These are phyloP conservation scores for Coemansia sp. DNA, from an alignment of 192 early-diverging fungal genomes.

Conservation along the genomic window DNA sequence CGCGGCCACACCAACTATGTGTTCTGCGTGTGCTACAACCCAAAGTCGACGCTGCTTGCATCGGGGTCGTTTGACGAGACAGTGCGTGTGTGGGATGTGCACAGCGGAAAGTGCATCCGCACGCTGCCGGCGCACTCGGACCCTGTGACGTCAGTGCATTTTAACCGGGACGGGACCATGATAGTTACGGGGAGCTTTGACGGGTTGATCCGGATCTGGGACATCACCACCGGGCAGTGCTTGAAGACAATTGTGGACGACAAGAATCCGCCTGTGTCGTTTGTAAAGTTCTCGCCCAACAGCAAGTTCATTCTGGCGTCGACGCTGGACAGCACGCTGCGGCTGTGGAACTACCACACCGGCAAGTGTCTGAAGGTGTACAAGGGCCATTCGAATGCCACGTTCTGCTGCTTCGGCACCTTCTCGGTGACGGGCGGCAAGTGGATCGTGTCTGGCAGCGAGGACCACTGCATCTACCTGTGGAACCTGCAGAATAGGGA, in stretches of 20 bases:
- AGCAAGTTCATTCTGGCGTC: conserved; percentile 97
- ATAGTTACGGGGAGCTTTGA: conserved; percentile 95
- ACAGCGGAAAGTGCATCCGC: conserved; percentile 89
- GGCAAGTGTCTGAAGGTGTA: conserved; percentile 97
- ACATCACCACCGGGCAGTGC: conserved; percentile 95
- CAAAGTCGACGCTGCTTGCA: conserved; percentile 89
- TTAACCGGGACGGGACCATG: conserved; percentile 95
- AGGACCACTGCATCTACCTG: conserved; percentile 92
- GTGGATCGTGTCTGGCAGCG: conserved; percentile 95
- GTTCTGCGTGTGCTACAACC: conserved; percentile 97
- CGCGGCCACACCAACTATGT: conserved; percentile 96
- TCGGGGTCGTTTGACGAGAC: conserved; percentile 98
- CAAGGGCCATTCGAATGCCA: conserved; percentile 84
- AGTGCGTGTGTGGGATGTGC: conserved; percentile 95
- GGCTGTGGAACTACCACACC: conserved; percentile 91
- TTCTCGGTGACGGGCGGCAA: conserved; percentile 86
- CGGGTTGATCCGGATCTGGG: conserved; percentile 98
- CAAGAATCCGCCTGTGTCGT: conserved; percentile 93
- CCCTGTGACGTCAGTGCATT: conserved; percentile 92
- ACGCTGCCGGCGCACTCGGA: conserved; percentile 93
- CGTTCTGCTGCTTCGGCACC: conserved; percentile 91
- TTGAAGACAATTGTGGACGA: conserved; percentile 96
- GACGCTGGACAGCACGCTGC: conserved; percentile 89
- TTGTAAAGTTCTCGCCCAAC: conserved; percentile 98
- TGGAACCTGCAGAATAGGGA: conserved; percentile 97